Percentiles rank a stretch among this genome's conserved stretches.
These are phyloP conservation scores for Apiotrichum montevideense DNA, from an alignment of 1,284 basidiomycete genomes.

Conservation along the genomic window DNA sequence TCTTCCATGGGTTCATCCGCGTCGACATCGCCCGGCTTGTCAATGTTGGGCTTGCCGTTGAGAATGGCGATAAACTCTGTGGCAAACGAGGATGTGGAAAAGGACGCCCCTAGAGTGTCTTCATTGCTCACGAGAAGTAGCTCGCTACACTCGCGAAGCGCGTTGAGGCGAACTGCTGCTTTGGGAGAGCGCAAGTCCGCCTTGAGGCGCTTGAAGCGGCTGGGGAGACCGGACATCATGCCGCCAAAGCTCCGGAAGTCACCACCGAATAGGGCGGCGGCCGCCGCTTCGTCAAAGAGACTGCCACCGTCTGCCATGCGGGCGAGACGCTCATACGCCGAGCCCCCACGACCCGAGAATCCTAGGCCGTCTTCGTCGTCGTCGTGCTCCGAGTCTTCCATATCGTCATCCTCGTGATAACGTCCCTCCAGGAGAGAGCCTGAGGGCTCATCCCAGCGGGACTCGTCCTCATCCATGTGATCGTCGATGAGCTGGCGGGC, in stretches of 20 bases:
- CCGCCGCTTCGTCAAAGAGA: conserved; percentile 61
- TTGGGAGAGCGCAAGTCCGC: conserved; percentile 79
- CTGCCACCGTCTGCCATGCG: conserved; percentile 49
- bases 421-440: conserved; percentile 24
- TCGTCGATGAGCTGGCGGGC: conserved; percentile 56
- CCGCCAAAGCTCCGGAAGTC: conserved; percentile 60
- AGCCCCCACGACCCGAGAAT: conserved; percentile 12
- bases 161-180: conserved; percentile 73
- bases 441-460: conserved; percentile 32
- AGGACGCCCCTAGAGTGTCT: conserved; percentile 82
- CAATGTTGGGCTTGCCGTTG: conserved; percentile 59
- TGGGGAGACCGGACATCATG: conserved; percentile 80
- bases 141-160: conserved; percentile 91
- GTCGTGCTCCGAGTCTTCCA: conserved; percentile 59
- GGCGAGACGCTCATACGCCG: conserved; percentile 35
- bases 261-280: conserved; percentile 59
- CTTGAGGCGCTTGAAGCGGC: conserved; percentile 78
- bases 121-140: conserved; percentile 93
- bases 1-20: conserved; percentile 44
- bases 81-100: conserved; percentile 87
- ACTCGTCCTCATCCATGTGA: conserved; percentile 58
- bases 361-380: conserved; percentile 51
- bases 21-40: conserved; percentile 25
- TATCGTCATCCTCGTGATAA: conserved; percentile 66
- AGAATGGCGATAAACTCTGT: conserved; percentile 88